Base-by-base conservation (phyloP, 1,284 basidiomycete species). In the Heimioporus retisporus region DNA sequence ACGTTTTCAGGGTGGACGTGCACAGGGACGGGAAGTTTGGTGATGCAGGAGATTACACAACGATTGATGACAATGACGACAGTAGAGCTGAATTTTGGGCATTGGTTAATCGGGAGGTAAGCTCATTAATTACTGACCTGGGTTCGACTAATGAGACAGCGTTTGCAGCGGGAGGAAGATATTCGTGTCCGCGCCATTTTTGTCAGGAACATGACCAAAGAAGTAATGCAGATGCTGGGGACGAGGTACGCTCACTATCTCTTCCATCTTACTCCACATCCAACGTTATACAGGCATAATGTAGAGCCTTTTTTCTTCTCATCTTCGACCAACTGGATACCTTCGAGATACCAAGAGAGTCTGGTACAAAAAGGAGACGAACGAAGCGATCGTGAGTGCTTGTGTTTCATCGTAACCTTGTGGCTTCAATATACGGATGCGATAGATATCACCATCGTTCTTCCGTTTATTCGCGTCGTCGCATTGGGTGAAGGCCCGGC, bases 231-330 rank as follows among this genome's bases (percentile, higher is more conserved):
- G 70, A 87, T 88, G 82, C 72, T 89, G 4, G 87, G 87, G 19
- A 82, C 82, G 0, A 84, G 75, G 85, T 86, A 60, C 21, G 66
- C 66, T 6, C n/a, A 21, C 42, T 48, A 21, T 51, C 23, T 15
- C 44, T 55, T 15, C 13, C 15, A 42, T 13, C 59, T 48, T 11
- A 19, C 46, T 2, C 7, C 51, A 28, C 54, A 46, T 15, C 42
- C 48, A 53, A 59, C 44, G 4, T 56, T 44, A 55, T 19, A 15
- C 46, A 78, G 79, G 63, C 76, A 77, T 46, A 28, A 50, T 4
- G 54, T 89, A 61, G 87, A 89, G 65, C 87, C 88, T 0, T 88
- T 89, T 73, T 89, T 85, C 70, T 89, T 87, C 73, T 85, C 87
- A 2, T 88, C 86, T 4, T 86, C 86, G 3, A 70, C 86, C 5